A percentile compares a stretch with the other conserved stretches of the same genome.
phyloP scores from a whole-genome alignment of 257 asterid genomes.

The Solanum arcanum region DNA sequence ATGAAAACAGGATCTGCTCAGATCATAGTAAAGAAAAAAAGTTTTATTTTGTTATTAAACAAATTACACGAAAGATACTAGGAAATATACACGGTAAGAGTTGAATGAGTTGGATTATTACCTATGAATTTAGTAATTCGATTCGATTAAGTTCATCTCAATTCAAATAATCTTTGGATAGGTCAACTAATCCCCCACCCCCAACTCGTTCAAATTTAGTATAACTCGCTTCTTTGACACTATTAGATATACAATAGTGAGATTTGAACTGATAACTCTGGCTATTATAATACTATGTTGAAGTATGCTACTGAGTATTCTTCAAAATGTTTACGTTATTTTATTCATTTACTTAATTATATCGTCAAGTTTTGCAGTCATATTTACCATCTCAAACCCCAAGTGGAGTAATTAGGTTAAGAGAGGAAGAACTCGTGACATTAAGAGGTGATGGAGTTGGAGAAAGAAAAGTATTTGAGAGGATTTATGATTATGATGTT shows the following conservation, averaged over 20 bases:
- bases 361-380: slow-evolving; percentile 17
- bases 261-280: neutral
- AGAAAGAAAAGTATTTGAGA: slow-evolving; percentile 31
- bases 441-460: slow-evolving; percentile 59
- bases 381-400: slow-evolving; percentile 70
- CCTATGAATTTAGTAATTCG: too few species aligned
- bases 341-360: neutral
- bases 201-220: neutral
- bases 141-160: neutral
- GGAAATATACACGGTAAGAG: too few species aligned
- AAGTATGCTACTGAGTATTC: too few species aligned
- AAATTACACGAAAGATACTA: neutral
- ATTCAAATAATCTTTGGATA: neutral
- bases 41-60: neutral
- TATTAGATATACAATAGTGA: neutral
- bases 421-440: slow-evolving; percentile 33
- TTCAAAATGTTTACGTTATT: too few species aligned
- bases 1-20: neutral
- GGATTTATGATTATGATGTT: slow-evolving; percentile 68
- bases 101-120: neutral
- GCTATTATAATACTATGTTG: too few species aligned
- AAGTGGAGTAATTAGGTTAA: slow-evolving; percentile 22
- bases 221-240: neutral
- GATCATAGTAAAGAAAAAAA: neutral
- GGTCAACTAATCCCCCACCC: neutral